Conservation (phyloP, 345 rosid genomes). For the Theobroma cacao region DNA sequence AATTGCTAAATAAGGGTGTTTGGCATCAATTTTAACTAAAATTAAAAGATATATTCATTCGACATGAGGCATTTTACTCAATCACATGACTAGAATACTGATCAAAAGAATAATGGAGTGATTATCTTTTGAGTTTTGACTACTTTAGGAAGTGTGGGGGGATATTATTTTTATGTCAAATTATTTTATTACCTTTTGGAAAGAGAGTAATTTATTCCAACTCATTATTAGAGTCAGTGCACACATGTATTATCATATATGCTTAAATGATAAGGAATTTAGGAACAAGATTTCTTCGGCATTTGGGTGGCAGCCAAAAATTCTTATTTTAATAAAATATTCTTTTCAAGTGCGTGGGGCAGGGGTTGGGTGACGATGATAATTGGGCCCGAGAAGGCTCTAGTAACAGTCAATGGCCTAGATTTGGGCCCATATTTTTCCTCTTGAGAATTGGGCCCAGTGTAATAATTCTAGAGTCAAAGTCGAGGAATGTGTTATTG, state of each 20-base stretch:
- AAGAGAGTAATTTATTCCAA: background rate
- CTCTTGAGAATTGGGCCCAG: background rate
- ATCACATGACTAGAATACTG: background rate
- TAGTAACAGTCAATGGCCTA: background rate
- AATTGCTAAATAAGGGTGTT: no score
- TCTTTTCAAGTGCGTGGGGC: background rate
- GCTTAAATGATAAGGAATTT: slow-evolving; percentile 2
- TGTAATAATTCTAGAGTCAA: no score
- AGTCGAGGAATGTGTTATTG: no score
- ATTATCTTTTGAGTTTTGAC: background rate
- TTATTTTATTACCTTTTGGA: background rate
- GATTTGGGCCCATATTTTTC: no score
- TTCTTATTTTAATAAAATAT: background rate
- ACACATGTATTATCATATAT: background rate
- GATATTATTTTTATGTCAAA: background rate
- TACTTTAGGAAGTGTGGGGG: background rate
- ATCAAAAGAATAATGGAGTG: background rate
- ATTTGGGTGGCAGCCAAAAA: background rate
- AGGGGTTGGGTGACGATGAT: background rate
- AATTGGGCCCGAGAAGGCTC: background rate
- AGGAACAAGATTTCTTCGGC: background rate
- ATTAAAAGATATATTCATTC: no score
- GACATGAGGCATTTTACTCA: background rate
- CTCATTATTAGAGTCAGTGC: background rate
- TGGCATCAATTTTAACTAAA: no score